Conservation (phyloP, 306 rosid genomes). For the Heteromeles arbutifolia region DNA sequence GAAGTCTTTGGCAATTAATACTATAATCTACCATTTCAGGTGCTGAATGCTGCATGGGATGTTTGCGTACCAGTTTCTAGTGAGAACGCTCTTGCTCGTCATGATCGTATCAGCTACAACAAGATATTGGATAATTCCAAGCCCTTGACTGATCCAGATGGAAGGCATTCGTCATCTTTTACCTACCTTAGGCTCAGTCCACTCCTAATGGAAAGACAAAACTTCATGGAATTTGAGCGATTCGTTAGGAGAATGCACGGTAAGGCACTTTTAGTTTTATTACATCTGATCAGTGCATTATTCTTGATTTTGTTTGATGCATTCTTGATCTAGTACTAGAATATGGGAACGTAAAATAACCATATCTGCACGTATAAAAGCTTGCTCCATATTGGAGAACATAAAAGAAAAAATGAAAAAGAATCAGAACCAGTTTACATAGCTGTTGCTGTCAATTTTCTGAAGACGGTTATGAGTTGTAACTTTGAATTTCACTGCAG, state of each 20-base stretch:
- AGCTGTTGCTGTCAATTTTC: not conserved
- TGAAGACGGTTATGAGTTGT: not conserved
- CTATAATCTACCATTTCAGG: conserved; percentile 40
- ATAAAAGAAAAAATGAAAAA: no score
- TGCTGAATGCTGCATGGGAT: conserved; percentile 89
- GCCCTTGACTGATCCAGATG: conserved; percentile 79
- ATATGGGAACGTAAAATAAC: not conserved
- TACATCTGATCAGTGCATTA: not conserved
- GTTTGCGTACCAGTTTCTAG: conserved; percentile 51
- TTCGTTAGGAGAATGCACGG: conserved; percentile 97
- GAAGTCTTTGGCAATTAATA: not conserved
- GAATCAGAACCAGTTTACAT: not conserved
- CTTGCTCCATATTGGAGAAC: not conserved
- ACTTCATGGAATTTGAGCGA: conserved; percentile 76
- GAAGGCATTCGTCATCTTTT: conserved; percentile 71
- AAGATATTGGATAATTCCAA: conserved; percentile 76
- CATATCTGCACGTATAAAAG: not conserved
- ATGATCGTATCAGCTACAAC: conserved; percentile 61
- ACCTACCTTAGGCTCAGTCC: conserved; percentile 78
- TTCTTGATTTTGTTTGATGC: not conserved
- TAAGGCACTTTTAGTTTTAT: conserved; percentile 16
- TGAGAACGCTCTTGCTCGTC: conserved; percentile 73
- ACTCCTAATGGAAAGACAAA: conserved; percentile 67
- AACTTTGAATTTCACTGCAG: conserved; percentile 22
- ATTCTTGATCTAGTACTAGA: not conserved